These are phyloP conservation scores for Cladophialophora yegresii DNA, from an alignment of 2,329 filamentous ascomycete genomes.

Conservation along the genomic window DNA sequence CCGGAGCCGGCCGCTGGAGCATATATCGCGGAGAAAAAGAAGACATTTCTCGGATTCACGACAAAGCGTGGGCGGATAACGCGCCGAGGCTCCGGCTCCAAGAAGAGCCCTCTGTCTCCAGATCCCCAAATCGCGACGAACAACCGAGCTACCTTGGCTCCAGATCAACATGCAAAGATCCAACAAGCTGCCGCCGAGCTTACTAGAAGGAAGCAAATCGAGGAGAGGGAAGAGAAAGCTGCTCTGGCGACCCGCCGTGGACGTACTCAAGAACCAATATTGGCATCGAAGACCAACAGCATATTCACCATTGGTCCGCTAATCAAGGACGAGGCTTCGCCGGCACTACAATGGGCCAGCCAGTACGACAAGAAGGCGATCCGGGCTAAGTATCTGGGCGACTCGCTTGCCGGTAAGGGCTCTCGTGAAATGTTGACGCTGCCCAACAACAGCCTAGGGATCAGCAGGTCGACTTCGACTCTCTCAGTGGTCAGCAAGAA, in stretches of 20 bases:
- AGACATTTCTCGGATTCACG: conserved; percentile 82
- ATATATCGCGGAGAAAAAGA: conserved; percentile 97
- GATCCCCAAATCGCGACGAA: conserved; percentile 56
- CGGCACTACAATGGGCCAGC: conserved; percentile 94
- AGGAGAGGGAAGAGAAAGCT: conserved; percentile 48
- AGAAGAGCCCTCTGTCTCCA: conserved; percentile 54
- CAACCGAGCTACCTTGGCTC: conserved; percentile 76
- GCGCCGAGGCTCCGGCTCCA: conserved; percentile 71
- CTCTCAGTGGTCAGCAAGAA: conserved; percentile 32
- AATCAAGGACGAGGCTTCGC: conserved; percentile 82
- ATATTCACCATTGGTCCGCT: conserved; percentile 83
- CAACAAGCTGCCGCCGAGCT: conserved; percentile 86
- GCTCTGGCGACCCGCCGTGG: conserved; percentile 60
- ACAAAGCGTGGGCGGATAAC: conserved; percentile 69
- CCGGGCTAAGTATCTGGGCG: conserved; percentile 79
- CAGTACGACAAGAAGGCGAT: conserved; percentile 91
- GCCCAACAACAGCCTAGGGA: conserved; percentile 42
- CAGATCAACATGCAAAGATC: conserved; percentile 89
- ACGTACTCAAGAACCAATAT: conserved; percentile 54
- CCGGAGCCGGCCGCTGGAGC: conserved; percentile 80
- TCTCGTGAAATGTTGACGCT: conserved; percentile 50
- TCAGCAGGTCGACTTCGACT: conserved; percentile 33
- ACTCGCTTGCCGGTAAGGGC: conserved; percentile 71
- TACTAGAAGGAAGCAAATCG: conserved; percentile 67
- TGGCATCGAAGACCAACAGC: conserved; percentile 76